Evolutionary conservation across 176 grass and related monocot genomes (phyloP), one percentile per base, ranked within the genome.

Genomic region (Paspalum vaginatum): DNA sequence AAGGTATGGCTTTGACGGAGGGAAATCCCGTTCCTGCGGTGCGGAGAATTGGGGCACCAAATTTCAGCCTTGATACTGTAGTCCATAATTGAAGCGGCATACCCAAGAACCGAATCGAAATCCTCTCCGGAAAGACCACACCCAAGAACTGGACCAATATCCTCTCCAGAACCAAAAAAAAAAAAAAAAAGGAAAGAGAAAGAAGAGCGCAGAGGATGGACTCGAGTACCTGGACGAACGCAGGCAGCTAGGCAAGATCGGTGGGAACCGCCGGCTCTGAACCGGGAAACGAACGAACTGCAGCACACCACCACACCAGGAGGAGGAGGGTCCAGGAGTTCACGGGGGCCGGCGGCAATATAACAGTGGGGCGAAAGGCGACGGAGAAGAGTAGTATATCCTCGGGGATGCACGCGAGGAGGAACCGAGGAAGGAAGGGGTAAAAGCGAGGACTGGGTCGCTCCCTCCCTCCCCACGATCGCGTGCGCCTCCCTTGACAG

Each of bases 321-420:
- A 55, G 50, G 13, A 55, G 9, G 20, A 37, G 11, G 38, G 32
- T n/a, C n/a, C n/a, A 14, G 9, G 47, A 20, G 0, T 27, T 11
- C 14, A 6, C 8, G 20, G 39, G 38, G 72, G 72, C 38, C 72
- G 72, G n/a, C 21, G 72, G 72, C 11, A 59, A 75, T 59, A 75
- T 24, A 72, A 59, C 54, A 75, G 72, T 5, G n/a, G 9, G 7
- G 0, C 11, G 21, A 51, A 63, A 51, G 17, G 14, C 22, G 60
- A 47, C 18, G 54, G 44, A 1, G 46, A 50, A 18, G 4, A 55
- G 18, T n/a, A 9, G 70, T 54, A 22, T 21, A 40, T 74, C 20
- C 18, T 6, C 67, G 16, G 5, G 9, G 26, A n/a, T 1, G 48
- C 46, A 72, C 70, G 53, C 65, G 11, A 46, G 65, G 9, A 80